Percentiles rank a stretch among this genome's conserved stretches.
Conservation (phyloP, 106 monocot species). For the Phalaenopsis equestris region DNA sequence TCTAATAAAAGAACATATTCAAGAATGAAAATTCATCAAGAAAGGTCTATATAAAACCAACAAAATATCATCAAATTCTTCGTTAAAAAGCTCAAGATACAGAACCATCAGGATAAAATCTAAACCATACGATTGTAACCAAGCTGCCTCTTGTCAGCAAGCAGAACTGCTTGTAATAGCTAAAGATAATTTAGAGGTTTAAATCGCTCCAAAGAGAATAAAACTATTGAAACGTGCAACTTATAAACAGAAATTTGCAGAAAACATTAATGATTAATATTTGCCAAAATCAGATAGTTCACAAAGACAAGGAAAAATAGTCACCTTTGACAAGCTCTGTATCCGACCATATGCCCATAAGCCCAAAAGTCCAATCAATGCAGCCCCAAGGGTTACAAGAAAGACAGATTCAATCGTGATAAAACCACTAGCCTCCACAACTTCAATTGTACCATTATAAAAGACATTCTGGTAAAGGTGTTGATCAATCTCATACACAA, state of each 20-base stretch:
- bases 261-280: background rate
- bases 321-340: slow-evolving; percentile 89
- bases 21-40: no score
- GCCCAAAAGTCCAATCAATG: slow-evolving; percentile 57
- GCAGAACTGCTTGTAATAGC: no score
- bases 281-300: background rate
- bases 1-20: no score
- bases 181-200: background rate
- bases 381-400: slow-evolving; percentile 75
- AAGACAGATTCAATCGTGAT: slow-evolving; percentile 87
- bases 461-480: slow-evolving; percentile 78
- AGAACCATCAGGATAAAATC: no score
- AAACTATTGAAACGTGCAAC: background rate
- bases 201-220: background rate
- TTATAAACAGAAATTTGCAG: background rate
- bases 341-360: slow-evolving; percentile 84
- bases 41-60: no score
- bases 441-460: slow-evolving; percentile 92
- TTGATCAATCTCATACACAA: slow-evolving; percentile 92
- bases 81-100: no score
- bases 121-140: no score
- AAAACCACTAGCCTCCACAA: slow-evolving; percentile 88
- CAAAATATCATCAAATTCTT: no score
- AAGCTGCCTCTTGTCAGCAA: no score
- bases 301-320: background rate